Base-by-base conservation (phyloP, 2,329 filamentous ascomycete genomes). In the Trichoderma koningii region DNA sequence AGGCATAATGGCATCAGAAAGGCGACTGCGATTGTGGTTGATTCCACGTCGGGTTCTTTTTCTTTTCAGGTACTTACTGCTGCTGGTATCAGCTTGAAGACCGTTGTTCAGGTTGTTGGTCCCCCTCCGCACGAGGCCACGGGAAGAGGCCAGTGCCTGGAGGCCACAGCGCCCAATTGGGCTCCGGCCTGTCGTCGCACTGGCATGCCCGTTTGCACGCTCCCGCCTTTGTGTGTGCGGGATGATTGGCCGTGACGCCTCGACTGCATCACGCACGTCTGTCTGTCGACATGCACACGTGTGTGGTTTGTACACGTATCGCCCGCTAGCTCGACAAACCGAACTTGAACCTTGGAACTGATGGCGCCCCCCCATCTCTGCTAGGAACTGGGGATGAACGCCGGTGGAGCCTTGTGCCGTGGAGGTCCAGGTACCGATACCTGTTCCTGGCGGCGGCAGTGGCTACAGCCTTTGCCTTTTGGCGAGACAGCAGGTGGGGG, bases 361-460 rank as follows among this genome's bases (percentile, higher is more conserved):
- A 14, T 38, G 34, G 21, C 21, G 21, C 21, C 30, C 41, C 42
- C 42, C 15, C 42, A 44, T 30, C 14, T 30, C 14, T 41, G 51
- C 21, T 53, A n/a, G n/a, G 34, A 38, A 38, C 12, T 38, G 34
- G 26, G 42, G 50, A 52, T 12, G 42, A 59, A 30, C 55, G 44
- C 42, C 17, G 42, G 55, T 57, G 55, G 55, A 57, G 55, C 55
- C 19, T 17, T n/a, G 34, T 23, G 55, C 42, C 15, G 26, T 38
- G 34, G 34, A 38, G 34, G 34, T 2, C 10, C 30, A 57, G 10
- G 19, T 52, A 52, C 34, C 23, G 45, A 12, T 52, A 41, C 57
- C 28, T 44, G 57, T 61, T 34, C 57, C 57, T 61, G 57, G 45
- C 51, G 41, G 21, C 52, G 61, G 61, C 15, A 63, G 61, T 63